These are phyloP conservation scores for Lyophyllum shimeji DNA, from an alignment of 768 basidiomycete genomes.

Conservation along the genomic window DNA sequence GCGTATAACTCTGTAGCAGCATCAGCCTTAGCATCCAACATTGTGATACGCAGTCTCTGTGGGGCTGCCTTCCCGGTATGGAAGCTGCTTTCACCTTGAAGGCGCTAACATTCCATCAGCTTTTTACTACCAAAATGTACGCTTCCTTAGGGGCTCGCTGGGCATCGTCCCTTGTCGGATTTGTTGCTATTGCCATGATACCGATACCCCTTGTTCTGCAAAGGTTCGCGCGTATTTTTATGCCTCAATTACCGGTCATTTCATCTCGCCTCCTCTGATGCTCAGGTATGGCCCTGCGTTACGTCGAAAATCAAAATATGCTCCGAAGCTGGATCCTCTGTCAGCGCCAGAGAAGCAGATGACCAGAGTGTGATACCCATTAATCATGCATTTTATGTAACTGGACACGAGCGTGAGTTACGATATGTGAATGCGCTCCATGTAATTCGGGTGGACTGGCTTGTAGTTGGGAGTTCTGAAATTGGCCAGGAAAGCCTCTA, in stretches of 20 bases:
- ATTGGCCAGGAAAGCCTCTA: no score
- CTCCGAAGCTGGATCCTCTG: constrained; percentile 25
- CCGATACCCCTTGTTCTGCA: constrained; percentile 51
- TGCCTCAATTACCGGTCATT: not conserved
- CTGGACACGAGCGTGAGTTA: not conserved
- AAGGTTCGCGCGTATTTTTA: constrained; percentile 22
- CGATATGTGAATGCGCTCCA: not conserved
- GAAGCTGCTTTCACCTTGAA: constrained; percentile 3
- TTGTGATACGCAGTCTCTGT: constrained; percentile 51
- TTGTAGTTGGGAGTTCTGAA: no score
- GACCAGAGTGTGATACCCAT: not conserved
- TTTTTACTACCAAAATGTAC: constrained; percentile 61
- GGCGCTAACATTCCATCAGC: constrained; percentile 23
- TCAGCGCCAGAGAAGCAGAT: not conserved
- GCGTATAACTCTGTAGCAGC: constrained; percentile 55
- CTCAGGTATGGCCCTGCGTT: constrained; percentile 42
- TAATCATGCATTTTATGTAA: not conserved
- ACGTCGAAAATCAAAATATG: constrained; percentile 42
- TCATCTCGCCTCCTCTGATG: not conserved
- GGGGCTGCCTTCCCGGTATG: constrained; percentile 53
- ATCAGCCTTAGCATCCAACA: constrained; percentile 54
- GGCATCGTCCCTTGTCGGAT: constrained; percentile 60
- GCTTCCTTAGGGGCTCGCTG: constrained; percentile 46
- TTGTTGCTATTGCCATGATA: constrained; percentile 47
- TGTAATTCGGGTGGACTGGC: no score